Conservation (phyloP, 2,329 filamentous ascomycete genomes). For the Trichoderma afroharzianum region DNA sequence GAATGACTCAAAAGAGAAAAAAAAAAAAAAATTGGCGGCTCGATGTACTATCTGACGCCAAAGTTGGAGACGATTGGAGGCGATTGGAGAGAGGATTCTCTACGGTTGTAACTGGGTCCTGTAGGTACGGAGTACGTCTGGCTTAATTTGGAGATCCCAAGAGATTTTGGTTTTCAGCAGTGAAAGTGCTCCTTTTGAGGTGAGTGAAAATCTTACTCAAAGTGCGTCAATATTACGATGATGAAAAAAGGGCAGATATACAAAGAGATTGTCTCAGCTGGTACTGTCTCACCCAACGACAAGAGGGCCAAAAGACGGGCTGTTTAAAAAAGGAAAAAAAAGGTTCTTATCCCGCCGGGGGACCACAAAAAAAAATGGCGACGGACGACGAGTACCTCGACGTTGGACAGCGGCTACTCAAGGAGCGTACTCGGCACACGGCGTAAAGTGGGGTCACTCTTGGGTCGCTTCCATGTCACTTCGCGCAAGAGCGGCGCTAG, state of each 20-base stretch:
- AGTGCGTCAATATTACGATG: not conserved
- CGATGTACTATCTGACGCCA: not conserved
- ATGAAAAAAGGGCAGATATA: not conserved
- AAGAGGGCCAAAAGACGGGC: not conserved
- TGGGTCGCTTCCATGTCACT: not conserved
- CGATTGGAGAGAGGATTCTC: not conserved
- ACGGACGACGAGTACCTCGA: not conserved
- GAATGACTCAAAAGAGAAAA: slow-evolving; percentile 10
- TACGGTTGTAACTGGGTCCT: not conserved
- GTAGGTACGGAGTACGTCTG: not conserved
- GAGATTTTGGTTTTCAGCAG: not conserved
- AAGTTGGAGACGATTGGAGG: not conserved
- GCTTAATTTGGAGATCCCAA: not conserved
- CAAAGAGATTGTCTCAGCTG: not conserved
- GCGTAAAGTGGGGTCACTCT: slow-evolving; percentile 10
- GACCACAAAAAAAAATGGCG: not conserved
- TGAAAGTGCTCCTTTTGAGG: not conserved
- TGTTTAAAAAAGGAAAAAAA: not conserved
- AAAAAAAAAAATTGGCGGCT: not conserved
- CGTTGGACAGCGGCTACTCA: slow-evolving; percentile 11
- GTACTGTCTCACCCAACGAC: not conserved
- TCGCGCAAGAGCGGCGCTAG: not conserved
- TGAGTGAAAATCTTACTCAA: not conserved
- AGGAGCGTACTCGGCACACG: slow-evolving; percentile 7
- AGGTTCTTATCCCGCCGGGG: slow-evolving; percentile 15